Percentiles rank a stretch among this genome's conserved stretches.
phyloP scores from a whole-genome alignment of 192 early-diverging fungal species.

The Pilobolus umbonatus region DNA sequence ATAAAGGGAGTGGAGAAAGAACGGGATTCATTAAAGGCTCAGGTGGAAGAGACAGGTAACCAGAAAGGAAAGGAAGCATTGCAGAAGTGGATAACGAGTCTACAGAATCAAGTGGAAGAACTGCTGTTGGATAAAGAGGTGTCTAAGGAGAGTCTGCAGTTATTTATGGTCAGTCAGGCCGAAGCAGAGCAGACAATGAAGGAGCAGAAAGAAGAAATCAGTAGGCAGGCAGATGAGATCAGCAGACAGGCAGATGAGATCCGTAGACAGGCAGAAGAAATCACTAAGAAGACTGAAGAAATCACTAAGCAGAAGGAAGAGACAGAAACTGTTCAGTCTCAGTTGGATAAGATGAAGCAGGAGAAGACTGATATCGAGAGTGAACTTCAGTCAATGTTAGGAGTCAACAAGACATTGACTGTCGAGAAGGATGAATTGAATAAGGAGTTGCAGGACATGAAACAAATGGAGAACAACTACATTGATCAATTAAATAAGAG shows the following conservation, averaged over 20 bases:
- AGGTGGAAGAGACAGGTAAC: constrained; percentile 15
- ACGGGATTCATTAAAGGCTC: constrained; percentile 7
- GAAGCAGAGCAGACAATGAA: constrained; percentile 20
- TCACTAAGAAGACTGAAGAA: not conserved
- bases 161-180: constrained; percentile 24
- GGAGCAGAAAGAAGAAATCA: constrained; percentile 15
- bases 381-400: not conserved
- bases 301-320: not conserved
- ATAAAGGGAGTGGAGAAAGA: constrained; percentile 26
- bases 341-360: not conserved
- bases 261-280: too few relatives aligned
- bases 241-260: not conserved
- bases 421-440: not conserved
- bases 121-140: constrained; percentile 30
- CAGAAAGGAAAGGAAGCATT: constrained; percentile 8
- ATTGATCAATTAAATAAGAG: too few relatives aligned
- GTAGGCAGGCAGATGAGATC: constrained; percentile 21
- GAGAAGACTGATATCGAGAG: not conserved
- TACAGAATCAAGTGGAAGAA: constrained; percentile 32
- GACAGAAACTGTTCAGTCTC: too few relatives aligned
- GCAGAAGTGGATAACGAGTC: too few relatives aligned
- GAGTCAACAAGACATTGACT: not conserved
- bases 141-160: constrained; percentile 24
- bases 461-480: too few relatives aligned
- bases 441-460: not conserved